Evolutionary conservation across 768 basidiomycete species (phyloP), one percentile per base, ranked within the genome.

Genomic region (Gloeophyllum trabeum): DNA sequence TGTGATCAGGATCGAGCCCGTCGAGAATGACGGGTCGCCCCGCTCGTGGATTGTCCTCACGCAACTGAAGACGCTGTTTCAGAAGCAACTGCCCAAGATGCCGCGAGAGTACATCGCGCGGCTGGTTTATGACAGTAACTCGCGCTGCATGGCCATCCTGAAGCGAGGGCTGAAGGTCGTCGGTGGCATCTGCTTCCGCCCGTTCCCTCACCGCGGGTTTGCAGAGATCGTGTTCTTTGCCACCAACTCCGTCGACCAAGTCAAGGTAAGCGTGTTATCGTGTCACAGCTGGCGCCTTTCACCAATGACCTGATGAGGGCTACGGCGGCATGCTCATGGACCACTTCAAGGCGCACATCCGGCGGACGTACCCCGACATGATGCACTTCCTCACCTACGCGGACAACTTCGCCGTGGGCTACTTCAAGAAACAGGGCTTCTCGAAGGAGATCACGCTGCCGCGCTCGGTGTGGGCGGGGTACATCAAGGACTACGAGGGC

Each of bases 401-500:
- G 37, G 96, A 99, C 63, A 98, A 98, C 60, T 99, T 90, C 57
- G 96, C 96, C 14, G 92, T 98, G 28, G 94, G 96, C 3, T 99
- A 97, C 62, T 98, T 99, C 70, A 91, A 91, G 59, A 99, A 98
- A 58, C 96, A 98, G 66, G 96, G 96, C 0, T 99, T 99, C 61
- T 87, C 90, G 4, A 98, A 98, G 59, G 93, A 98, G 44, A 94
- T 99, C 47, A 83, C 85, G 1, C 73, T 96, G n/a, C 82, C 83
- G 46, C 75, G 93, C 35, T 78, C 85, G 2, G 70, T 83, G 5
- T 99, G 96, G 96, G 93, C 94, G 0, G 96, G 93, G 7, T 98
- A 99, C 60, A 98, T 99, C 77, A 99, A 98, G 60, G 96, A 99
- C 59, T 99, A 99, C 61, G 96, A 99, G 60, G 94, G 94, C 30